Evolutionary conservation across 345 rosid species (phyloP), one percentile per base, ranked within the genome.

Genomic region (Ceriops zippeliana): DNA sequence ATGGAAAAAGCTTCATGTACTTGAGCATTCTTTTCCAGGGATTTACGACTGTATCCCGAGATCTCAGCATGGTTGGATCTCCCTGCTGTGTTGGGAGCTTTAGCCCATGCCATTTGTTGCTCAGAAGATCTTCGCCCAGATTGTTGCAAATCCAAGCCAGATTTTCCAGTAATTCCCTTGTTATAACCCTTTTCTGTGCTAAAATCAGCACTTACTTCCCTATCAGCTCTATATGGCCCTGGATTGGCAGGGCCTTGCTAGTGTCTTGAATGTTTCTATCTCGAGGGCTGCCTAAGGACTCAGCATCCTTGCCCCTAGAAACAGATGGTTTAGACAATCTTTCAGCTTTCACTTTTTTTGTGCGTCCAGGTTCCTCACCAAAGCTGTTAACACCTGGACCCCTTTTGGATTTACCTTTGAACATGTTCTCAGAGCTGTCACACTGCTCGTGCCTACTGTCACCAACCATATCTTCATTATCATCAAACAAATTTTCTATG

Each of bases 401-500:
- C 27, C 84, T 82, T 79, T 75, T 86, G 63, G 89, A 75, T 77
- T 87, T 86, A 56, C 73, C 76, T 81, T 70, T 78, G n/a, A 70
- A 58, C 42, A 52, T 73, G 79, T 75, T 86, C 73, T 82, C 86
- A 17, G 83, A 67, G 69, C 82, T 82, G 72, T 78, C 86, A 69
- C 86, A 83, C 62, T 69, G 80, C 62, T 84, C 97, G 46, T 60
- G 78, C 77, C 76, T 82, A 77, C 71, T 78, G 69, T 72, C 90
- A 74, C 65, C 77, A 31, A 38, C 73, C 7, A 69, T 56, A 65
- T 81, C 81, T 63, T 83, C 89, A 56, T 82, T 80, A 65, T 88
- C 96, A 78, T 89, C 96, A 82, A 95, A 90, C 82, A 90, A 69
- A 72, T 83, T 88, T 69, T 96, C 97, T 62, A 88, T 88, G 76